Evolutionary conservation across 2,329 filamentous ascomycete genomes (phyloP).

Genomic region (Verticillium isaacii): DNA sequence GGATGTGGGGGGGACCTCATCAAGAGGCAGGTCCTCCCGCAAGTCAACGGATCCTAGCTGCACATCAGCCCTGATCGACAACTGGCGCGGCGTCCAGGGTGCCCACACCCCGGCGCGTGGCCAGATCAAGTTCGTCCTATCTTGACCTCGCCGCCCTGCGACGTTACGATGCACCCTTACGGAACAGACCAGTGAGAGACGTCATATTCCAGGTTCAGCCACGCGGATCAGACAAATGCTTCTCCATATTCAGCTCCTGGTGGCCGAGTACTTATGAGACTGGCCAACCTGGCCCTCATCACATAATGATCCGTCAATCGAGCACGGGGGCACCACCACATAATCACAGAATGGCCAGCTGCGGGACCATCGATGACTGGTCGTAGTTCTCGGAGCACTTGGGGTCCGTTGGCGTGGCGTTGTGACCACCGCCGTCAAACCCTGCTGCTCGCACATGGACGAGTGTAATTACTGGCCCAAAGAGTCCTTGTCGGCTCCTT

Average conservation of each 20-base stretch:
- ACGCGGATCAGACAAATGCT: not conserved
- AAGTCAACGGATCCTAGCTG: constrained; percentile 3
- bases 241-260: not conserved
- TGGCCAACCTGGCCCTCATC: not conserved
- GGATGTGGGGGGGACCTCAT: not conserved
- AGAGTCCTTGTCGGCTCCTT: too few relatives aligned
- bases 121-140: constrained; percentile 11
- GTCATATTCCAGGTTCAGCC: not conserved
- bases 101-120: not conserved
- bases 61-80: constrained; percentile 10
- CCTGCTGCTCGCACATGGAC: too few relatives aligned
- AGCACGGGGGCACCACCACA: not conserved
- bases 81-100: constrained; percentile 3
- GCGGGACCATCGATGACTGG: too few relatives aligned
- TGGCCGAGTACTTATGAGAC: not conserved
- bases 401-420: too few relatives aligned
- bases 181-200: not conserved
- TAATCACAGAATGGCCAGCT: too few relatives aligned
- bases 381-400: too few relatives aligned
- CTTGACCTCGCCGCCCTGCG: not conserved
- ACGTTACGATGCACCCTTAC: constrained; percentile 1
- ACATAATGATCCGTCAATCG: not conserved
- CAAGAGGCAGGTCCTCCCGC: not conserved
- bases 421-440: too few relatives aligned
- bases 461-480: too few relatives aligned